Conservation (phyloP, 78 protist genomes). For the Dictyostelium brefeldianum region DNA sequence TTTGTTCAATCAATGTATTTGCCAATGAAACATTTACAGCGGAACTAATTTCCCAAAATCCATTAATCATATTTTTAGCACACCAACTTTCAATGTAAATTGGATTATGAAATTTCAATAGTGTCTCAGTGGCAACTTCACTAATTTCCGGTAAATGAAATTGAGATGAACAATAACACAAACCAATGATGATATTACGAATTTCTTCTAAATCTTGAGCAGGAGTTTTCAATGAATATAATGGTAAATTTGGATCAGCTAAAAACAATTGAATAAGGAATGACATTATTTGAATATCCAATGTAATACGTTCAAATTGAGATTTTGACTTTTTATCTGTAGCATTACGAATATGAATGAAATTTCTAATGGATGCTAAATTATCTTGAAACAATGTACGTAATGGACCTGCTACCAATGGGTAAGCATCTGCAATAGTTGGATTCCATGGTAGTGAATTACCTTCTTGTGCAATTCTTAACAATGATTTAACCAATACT, state of each 20-base stretch:
- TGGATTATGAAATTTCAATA: conserved; percentile 79
- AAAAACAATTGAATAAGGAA: conserved; percentile 47
- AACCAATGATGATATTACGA: conserved; percentile 61
- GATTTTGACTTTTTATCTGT: conserved; percentile 52
- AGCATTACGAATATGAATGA: background rate
- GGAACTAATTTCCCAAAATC: conserved; percentile 83
- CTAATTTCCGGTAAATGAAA: conserved; percentile 47
- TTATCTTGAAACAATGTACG: conserved; percentile 39
- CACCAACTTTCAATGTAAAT: conserved; percentile 64
- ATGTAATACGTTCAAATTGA: conserved; percentile 57
- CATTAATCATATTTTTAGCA: conserved; percentile 49
- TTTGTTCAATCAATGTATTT: conserved; percentile 45
- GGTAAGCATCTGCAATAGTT: conserved; percentile 49
- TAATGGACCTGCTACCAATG: conserved; percentile 36
- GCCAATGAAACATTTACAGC: conserved; percentile 74
- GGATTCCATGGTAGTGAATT: conserved; percentile 74
- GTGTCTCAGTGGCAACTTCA: conserved; percentile 47
- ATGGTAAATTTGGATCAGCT: conserved; percentile 71
- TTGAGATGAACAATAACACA: conserved; percentile 67
- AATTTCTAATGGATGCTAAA: conserved; percentile 12
- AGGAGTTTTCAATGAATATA: conserved; percentile 50
- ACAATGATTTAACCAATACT: conserved; percentile 51
- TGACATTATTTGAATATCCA: conserved; percentile 67
- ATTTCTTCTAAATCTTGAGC: conserved; percentile 76
- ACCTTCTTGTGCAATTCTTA: conserved; percentile 47